Percentiles rank a stretch among this genome's conserved stretches.
These are phyloP conservation scores for Epichloe scottii DNA, from an alignment of 2,329 filamentous ascomycete species.

Conservation along the genomic window DNA sequence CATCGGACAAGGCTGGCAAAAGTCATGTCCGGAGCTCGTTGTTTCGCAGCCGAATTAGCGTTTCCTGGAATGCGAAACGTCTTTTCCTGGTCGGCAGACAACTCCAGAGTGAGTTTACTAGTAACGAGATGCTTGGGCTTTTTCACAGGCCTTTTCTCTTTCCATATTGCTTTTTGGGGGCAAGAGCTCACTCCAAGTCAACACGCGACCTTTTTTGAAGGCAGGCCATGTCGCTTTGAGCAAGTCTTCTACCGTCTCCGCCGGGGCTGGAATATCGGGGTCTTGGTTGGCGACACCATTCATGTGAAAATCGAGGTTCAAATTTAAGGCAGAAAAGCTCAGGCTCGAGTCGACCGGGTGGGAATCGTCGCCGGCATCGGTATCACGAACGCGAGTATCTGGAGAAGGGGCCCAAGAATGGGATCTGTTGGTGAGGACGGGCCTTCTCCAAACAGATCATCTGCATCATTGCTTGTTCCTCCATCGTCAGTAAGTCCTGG, in stretches of 20 bases:
- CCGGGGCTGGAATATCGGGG: conserved; percentile 52
- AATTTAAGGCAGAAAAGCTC: conserved; percentile 32
- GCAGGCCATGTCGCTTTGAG: conserved; percentile 70
- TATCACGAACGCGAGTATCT: conserved; percentile 28
- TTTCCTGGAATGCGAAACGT: conserved; percentile 64
- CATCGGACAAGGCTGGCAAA: conserved; percentile 35
- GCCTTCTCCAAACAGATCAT: conserved; percentile 59
- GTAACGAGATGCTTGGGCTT: conserved; percentile 72
- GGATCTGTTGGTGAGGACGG: conserved; percentile 35
- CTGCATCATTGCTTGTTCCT: conserved; percentile 45
- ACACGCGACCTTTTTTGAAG: conserved; percentile 62
- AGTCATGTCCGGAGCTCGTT: conserved; percentile 40
- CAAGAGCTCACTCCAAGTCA: conserved; percentile 72
- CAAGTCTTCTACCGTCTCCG: conserved; percentile 61
- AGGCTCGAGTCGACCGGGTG: conserved; percentile 19
- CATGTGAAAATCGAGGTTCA: conserved; percentile 31
- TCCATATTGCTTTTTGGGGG: conserved; percentile 69
- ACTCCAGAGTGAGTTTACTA: conserved; percentile 77
- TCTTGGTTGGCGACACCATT: conserved; percentile 42
- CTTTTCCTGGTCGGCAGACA: conserved; percentile 77
- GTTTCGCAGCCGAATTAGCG: conserved; percentile 36
- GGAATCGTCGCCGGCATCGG: conserved; percentile 23
- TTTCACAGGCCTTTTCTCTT: conserved; percentile 67
- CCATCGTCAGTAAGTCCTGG: conserved; percentile 47
- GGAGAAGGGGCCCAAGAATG: conserved; percentile 32